Evolutionary conservation across 345 rosid genomes (phyloP).

Genomic region (Rhizophora mangle): DNA sequence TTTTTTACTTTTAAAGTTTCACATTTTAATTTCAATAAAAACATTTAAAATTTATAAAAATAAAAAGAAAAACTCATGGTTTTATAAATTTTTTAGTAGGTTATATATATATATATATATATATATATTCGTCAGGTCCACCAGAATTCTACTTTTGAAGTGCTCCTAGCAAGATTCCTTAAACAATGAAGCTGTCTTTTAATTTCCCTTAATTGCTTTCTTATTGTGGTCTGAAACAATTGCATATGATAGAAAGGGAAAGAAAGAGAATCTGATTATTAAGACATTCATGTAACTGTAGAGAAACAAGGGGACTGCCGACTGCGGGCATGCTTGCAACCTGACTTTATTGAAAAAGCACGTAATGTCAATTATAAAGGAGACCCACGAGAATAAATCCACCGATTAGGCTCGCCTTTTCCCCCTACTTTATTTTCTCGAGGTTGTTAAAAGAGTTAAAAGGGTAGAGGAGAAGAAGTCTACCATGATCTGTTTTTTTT

Average conservation of each 20-base stretch:
- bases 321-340: constrained; percentile 17
- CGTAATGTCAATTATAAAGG: not conserved
- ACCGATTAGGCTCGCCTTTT: not conserved
- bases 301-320: constrained; percentile 12
- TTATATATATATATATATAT: too few relatives aligned
- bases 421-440: not conserved
- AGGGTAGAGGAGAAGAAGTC: not conserved
- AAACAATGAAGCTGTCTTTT: too few relatives aligned
- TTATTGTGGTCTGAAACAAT: too few relatives aligned
- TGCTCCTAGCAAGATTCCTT: too few relatives aligned
- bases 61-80: too few relatives aligned
- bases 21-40: too few relatives aligned
- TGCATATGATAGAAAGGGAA: not conserved
- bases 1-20: too few relatives aligned
- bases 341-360: constrained; percentile 14
- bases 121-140: too few relatives aligned
- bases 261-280: not conserved
- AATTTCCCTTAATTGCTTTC: too few relatives aligned
- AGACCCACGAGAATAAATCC: constrained; percentile 11
- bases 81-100: too few relatives aligned
- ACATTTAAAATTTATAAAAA: too few relatives aligned
- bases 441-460: constrained; percentile 1
- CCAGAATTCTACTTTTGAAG: too few relatives aligned
- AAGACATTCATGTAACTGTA: not conserved
- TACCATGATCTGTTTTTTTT: not conserved